A percentile compares a stretch with the other conserved stretches of the same genome.
These are phyloP conservation scores for Diaporthe caulivora DNA, from an alignment of 2,329 filamentous ascomycete genomes.

Conservation along the genomic window DNA sequence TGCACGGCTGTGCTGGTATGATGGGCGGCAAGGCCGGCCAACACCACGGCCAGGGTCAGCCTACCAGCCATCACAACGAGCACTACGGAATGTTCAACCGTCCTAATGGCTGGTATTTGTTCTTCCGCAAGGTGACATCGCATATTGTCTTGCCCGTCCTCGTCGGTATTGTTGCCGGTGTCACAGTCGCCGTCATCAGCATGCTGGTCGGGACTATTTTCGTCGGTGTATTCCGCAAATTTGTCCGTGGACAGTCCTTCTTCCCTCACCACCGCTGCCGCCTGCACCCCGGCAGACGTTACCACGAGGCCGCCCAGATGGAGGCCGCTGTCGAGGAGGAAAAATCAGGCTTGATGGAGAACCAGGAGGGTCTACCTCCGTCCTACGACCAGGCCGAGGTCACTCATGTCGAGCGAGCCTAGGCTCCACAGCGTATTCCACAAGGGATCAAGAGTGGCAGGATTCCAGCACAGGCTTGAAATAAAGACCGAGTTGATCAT, in stretches of 20 bases:
- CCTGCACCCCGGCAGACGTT: conserved; percentile 44
- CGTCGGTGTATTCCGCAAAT: conserved; percentile 68
- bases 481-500: not conserved
- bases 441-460: not conserved
- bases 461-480: not conserved
- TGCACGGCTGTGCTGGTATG: conserved; percentile 56
- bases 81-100: conserved; percentile 39
- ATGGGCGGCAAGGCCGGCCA: conserved; percentile 44
- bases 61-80: conserved; percentile 36
- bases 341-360: conserved; percentile 63
- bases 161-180: conserved; percentile 76
- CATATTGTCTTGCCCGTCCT: conserved; percentile 77
- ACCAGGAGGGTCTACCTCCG: conserved; percentile 49
- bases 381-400: conserved; percentile 44
- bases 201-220: conserved; percentile 75
- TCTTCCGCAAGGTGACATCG: conserved; percentile 68
- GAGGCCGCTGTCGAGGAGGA: conserved; percentile 59
- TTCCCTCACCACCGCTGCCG: conserved; percentile 48
- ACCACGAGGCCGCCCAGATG: conserved; percentile 50
- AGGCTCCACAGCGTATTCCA: not conserved
- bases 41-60: conserved; percentile 17
- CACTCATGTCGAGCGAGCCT: conserved; percentile 8
- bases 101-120: conserved; percentile 55
- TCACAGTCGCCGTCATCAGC: conserved; percentile 70
- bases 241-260: conserved; percentile 59